These are phyloP conservation scores for Plasmopara halstedii DNA, from an alignment of 352 stramenopile genomes.

Conservation along the genomic window DNA sequence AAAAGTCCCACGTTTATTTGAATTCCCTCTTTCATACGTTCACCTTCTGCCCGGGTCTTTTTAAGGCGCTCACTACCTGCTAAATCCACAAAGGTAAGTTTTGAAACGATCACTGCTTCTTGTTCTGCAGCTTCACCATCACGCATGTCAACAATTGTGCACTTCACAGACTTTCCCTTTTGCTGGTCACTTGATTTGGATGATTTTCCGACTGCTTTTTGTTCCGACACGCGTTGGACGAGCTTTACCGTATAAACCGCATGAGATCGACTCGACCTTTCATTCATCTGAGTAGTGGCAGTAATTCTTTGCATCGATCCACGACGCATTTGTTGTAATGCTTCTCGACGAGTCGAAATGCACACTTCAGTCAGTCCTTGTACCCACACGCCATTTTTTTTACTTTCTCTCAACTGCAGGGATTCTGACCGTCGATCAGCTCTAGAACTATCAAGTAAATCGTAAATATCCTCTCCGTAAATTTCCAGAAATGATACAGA, in stretches of 20 bases:
- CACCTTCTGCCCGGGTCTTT: slow-evolving; percentile 74
- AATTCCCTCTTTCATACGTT: slow-evolving; percentile 85
- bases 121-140: slow-evolving; percentile 6
- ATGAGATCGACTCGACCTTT: slow-evolving; percentile 81
- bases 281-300: slow-evolving; percentile 84
- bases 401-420: slow-evolving; percentile 65
- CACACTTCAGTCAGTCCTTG: slow-evolving; percentile 72
- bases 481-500: slow-evolving; percentile 94
- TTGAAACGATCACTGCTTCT: slow-evolving; percentile 49
- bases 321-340: slow-evolving; percentile 71
- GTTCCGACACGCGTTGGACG: slow-evolving; percentile 34
- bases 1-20: slow-evolving; percentile 84
- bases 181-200: slow-evolving; percentile 9
- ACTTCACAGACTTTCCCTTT: background rate
- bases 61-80: slow-evolving; percentile 83
- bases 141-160: background rate
- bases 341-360: slow-evolving; percentile 42
- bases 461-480: slow-evolving; percentile 96
- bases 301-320: slow-evolving; percentile 73
- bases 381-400: slow-evolving; percentile 64
- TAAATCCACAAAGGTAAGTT: slow-evolving; percentile 85
- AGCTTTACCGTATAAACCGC: slow-evolving; percentile 85
- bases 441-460: slow-evolving; percentile 78
- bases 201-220: slow-evolving; percentile 8
- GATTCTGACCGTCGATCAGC: slow-evolving; percentile 28